phyloP scores from a whole-genome alignment of 108 stramenopile genomes.

The Pseudonitzschia multiseries region DNA sequence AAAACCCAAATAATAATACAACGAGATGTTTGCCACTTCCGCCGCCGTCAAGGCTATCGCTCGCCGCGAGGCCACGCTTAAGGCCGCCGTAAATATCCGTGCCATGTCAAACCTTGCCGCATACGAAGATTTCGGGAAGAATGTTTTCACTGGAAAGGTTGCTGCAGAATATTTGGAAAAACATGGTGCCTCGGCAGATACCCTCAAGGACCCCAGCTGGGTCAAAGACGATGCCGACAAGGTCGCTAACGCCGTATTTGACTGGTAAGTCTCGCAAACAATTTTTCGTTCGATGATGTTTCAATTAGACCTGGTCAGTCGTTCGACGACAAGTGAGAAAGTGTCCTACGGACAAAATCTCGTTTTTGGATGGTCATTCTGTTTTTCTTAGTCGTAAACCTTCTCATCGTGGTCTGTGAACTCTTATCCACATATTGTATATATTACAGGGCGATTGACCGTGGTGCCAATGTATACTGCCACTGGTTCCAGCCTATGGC shows the following conservation, averaged over 20 bases:
- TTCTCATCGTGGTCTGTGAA: background rate
- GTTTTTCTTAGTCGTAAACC: background rate
- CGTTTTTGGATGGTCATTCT: background rate
- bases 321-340: background rate
- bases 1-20: background rate
- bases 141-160: slow-evolving; percentile 85
- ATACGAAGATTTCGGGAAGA: slow-evolving; percentile 87
- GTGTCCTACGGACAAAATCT: no score
- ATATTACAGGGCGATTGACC: slow-evolving; percentile 78
- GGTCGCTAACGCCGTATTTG: slow-evolving; percentile 89
- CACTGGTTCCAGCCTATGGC: slow-evolving; percentile 98
- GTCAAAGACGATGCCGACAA: slow-evolving; percentile 74
- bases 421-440: slow-evolving; percentile 3
- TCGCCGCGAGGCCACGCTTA: slow-evolving; percentile 33
- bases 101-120: slow-evolving; percentile 68
- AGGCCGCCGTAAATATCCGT: slow-evolving; percentile 29
- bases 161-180: slow-evolving; percentile 90
- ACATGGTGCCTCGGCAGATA: slow-evolving; percentile 70
- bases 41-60: slow-evolving; percentile 59
- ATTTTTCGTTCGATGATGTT: background rate
- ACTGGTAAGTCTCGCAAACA: slow-evolving; percentile 64
- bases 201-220: slow-evolving; percentile 85
- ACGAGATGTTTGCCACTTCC: slow-evolving; percentile 66
- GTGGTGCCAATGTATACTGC: slow-evolving; percentile 93
- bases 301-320: background rate